Evolutionary conservation across 805 yeast genomes (phyloP).

Genomic region (Candida silvicultrix): DNA sequence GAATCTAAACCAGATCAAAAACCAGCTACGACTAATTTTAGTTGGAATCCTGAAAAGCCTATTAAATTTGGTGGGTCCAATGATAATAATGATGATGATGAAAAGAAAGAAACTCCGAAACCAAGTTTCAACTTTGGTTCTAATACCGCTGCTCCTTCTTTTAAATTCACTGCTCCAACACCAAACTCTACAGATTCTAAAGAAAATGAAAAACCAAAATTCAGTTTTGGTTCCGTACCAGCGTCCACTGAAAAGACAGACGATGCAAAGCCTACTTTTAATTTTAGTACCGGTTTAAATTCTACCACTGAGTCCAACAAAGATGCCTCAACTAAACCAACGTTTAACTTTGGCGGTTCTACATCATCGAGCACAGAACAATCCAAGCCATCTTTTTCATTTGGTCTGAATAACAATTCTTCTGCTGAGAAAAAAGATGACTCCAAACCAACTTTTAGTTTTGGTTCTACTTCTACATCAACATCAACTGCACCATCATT

Average conservation of each 20-base stretch:
- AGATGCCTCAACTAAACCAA: slow-evolving; percentile 15
- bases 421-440: background rate
- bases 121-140: slow-evolving; percentile 23
- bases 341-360: slow-evolving; percentile 20
- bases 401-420: background rate
- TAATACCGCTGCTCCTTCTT: slow-evolving; percentile 11
- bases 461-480: slow-evolving; percentile 18
- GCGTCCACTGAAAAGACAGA: background rate
- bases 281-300: slow-evolving; percentile 21
- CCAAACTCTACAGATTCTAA: background rate
- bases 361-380: background rate
- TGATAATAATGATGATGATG: background rate
- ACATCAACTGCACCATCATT: slow-evolving; percentile 9
- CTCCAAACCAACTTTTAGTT: slow-evolving; percentile 18
- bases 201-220: slow-evolving; percentile 9
- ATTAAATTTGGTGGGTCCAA: slow-evolving; percentile 8
- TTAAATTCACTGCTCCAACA: slow-evolving; percentile 15
- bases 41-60: slow-evolving; percentile 20
- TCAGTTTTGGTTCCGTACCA: slow-evolving; percentile 15
- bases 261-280: slow-evolving; percentile 21
- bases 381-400: slow-evolving; percentile 11
- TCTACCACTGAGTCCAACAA: slow-evolving; percentile 1
- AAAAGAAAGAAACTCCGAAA: slow-evolving; percentile 5
- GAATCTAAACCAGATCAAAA: slow-evolving; percentile 4
- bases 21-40: slow-evolving; percentile 10